These are phyloP conservation scores for Sporothrix dimorphospora DNA, from an alignment of 2,329 filamentous ascomycete species.

Conservation along the genomic window DNA sequence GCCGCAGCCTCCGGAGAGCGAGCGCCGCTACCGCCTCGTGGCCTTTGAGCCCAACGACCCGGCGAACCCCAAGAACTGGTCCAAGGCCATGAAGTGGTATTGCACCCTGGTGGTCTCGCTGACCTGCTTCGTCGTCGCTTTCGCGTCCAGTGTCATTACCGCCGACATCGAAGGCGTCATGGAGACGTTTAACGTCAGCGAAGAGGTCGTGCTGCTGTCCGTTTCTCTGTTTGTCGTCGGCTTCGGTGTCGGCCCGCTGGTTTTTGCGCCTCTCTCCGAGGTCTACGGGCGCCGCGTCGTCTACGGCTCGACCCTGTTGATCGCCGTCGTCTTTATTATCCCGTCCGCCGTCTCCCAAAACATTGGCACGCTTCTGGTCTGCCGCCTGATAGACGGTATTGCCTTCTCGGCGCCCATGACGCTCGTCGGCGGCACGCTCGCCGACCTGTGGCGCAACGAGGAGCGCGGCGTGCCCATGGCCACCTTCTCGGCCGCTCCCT, in stretches of 20 bases:
- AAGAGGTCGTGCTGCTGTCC: slow-evolving; percentile 72
- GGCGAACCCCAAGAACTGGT: slow-evolving; percentile 86
- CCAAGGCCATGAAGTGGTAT: slow-evolving; percentile 77
- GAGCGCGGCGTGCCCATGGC: slow-evolving; percentile 88
- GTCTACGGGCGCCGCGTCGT: slow-evolving; percentile 72
- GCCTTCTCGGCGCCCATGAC: slow-evolving; percentile 88
- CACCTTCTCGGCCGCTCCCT: slow-evolving; percentile 80
- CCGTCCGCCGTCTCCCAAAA: slow-evolving; percentile 78
- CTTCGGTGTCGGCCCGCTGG: slow-evolving; percentile 79
- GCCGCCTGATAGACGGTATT: slow-evolving; percentile 77
- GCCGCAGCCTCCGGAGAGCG: not conserved
- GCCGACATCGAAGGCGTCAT: slow-evolving; percentile 69
- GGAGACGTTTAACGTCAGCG: slow-evolving; percentile 66
- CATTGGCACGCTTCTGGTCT: slow-evolving; percentile 74
- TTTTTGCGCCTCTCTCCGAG: slow-evolving; percentile 78
- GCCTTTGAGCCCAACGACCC: slow-evolving; percentile 70
- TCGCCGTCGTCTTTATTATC: slow-evolving; percentile 79
- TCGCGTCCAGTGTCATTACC: slow-evolving; percentile 75
- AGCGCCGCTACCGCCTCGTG: slow-evolving; percentile 56
- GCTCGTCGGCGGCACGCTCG: slow-evolving; percentile 78
- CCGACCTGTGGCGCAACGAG: slow-evolving; percentile 82
- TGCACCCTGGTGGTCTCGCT: slow-evolving; percentile 81
- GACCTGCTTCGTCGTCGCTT: slow-evolving; percentile 75
- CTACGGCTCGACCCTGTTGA: slow-evolving; percentile 67
- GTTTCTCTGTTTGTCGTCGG: slow-evolving; percentile 80